Evolutionary conservation across 768 basidiomycete genomes (phyloP).

Genomic region (Xerocomellus intermedius): DNA sequence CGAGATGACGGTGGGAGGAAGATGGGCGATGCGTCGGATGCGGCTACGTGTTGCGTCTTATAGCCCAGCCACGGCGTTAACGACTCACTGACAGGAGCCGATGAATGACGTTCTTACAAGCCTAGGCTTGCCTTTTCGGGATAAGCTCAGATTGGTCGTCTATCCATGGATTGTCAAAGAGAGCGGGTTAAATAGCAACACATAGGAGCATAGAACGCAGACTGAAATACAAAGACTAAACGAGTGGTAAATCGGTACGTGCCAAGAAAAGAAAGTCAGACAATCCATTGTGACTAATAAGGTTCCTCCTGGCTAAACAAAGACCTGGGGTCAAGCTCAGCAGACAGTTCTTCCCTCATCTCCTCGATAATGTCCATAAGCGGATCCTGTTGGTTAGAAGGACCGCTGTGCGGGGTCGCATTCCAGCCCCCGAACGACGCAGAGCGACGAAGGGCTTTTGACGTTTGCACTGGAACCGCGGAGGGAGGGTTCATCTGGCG

Average conservation of each 20-base stretch:
- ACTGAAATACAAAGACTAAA: not conserved
- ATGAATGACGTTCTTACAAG: not conserved
- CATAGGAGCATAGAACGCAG: not conserved
- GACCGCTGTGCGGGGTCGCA: not conserved
- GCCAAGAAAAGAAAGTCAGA: slow-evolving; percentile 2
- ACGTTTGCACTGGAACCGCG: not conserved
- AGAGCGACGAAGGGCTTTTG: slow-evolving; percentile 25
- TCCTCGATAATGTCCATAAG: slow-evolving; percentile 19
- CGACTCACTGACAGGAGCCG: not conserved
- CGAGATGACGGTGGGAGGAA: slow-evolving; percentile 12
- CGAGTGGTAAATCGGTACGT: not conserved
- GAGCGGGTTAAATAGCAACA: not conserved
- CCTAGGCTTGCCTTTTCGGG: slow-evolving; percentile 6
- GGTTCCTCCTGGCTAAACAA: slow-evolving; percentile 4
- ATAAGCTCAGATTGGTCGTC: too few relatives aligned
- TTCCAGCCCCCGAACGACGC: slow-evolving; percentile 23
- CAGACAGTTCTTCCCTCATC: slow-evolving; percentile 19
- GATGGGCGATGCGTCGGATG: not conserved
- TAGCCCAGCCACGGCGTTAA: not conserved
- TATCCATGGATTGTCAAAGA: not conserved
- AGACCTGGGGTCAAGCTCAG: slow-evolving; percentile 17
- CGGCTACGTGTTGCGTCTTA: slow-evolving; percentile 4
- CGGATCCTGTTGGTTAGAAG: not conserved
- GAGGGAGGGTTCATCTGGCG: not conserved
- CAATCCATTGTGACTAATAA: not conserved